Conservation (phyloP, 805 yeast species). For the Priceomyces castillae region DNA sequence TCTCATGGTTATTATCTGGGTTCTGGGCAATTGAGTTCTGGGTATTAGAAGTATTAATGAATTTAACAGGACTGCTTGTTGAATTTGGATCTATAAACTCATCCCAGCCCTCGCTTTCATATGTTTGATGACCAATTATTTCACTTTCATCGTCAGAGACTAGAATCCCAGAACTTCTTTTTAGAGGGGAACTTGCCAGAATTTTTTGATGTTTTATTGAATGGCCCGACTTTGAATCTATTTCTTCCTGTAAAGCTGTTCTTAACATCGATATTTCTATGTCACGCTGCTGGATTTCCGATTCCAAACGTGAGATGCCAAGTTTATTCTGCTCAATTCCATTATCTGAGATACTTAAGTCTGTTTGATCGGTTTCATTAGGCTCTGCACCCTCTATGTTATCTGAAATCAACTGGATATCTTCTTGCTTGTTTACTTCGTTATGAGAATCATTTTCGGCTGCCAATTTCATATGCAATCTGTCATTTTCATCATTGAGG, state of each 20-base stretch:
- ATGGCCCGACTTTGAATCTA: slow-evolving; percentile 12
- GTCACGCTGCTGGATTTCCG: neutral
- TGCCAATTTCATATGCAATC: slow-evolving; percentile 40
- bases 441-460: too few species aligned
- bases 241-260: neutral
- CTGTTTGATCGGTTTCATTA: too few species aligned
- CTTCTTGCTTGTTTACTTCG: too few species aligned
- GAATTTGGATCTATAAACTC: slow-evolving; percentile 33
- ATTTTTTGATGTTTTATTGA: slow-evolving; percentile 20
- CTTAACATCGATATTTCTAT: neutral
- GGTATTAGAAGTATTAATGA: slow-evolving; percentile 11
- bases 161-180: slow-evolving; percentile 32
- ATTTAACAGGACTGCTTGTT: slow-evolving; percentile 20
- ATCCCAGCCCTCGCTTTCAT: slow-evolving; percentile 35
- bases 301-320: neutral
- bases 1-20: neutral
- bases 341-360: neutral
- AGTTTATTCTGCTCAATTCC: neutral
- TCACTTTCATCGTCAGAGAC: slow-evolving; percentile 26
- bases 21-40: neutral
- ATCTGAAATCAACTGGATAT: too few species aligned
- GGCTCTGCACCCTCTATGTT: too few species aligned
- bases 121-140: slow-evolving; percentile 15
- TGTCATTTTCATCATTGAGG: slow-evolving; percentile 68
- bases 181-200: slow-evolving; percentile 29